Evolutionary conservation across 768 basidiomycete genomes (phyloP), one percentile per base, ranked within the genome.

Genomic region (Xerocomellus amylosporus): DNA sequence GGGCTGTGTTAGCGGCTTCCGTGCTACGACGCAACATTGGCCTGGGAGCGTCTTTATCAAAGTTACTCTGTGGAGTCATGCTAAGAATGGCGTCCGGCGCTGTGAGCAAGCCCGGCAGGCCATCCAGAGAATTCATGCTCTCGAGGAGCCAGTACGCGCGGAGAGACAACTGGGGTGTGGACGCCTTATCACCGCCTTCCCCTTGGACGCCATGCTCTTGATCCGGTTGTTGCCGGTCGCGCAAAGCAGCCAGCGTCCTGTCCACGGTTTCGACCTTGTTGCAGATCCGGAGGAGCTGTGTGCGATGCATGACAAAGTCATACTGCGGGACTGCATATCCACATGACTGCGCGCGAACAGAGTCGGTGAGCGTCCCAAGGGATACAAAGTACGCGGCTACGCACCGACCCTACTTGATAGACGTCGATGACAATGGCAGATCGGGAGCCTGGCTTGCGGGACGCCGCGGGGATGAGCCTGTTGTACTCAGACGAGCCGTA

Each of bases 251-350:
- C 2, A 53, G 37, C 6, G 54, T 61, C 38, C 71, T 69, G 54
- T 84, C 82, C 5, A 59, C 47, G 0, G 51, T 45, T 64, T 87
- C 84, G 42, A 71, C 72, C 58, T 67, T 74, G 8, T 66, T 65
- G 8, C 66, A 64, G 61, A 68, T 71, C 19, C 78, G 73, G 30
- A 74, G 69, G 26, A 33, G 31, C 31, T 33, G 31, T 33, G 31
- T 33, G 12, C 86, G 83, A 50, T 85, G 80, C 26, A 74, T 72
- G 50, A 77, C 72, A 68, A 84, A 88, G 41, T 77, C 73, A 64
- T 81, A 87, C 56, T 80, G 74, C 5, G 87, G 86, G 24, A 88
- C 81, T 5, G 77, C 77, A 56, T 73, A 87, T 19, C 87, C 85
- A 58, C 86, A 89, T 1, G 85, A 85, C 86, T 88, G 62, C 15